A percentile compares a stretch with the other conserved stretches of the same genome.
phyloP scores from a whole-genome alignment of 2,329 filamentous ascomycete species.

The Leptographium flavum region DNA sequence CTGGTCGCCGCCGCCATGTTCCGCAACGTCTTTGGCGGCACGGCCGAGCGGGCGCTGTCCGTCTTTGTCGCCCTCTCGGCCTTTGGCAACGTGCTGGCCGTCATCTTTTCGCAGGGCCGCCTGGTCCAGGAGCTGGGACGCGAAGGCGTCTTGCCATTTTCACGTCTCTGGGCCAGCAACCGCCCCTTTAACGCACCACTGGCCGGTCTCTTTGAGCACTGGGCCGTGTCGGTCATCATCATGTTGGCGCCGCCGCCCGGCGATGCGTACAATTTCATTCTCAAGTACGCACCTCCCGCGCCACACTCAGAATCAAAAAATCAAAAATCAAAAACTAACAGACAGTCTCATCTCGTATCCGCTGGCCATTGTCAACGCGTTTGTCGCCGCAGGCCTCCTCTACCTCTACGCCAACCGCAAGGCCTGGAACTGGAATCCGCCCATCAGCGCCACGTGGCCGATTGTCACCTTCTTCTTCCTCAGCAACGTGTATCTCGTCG shows the following conservation, averaged over 20 bases:
- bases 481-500: conserved; percentile 45
- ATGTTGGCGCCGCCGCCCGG: conserved; percentile 54
- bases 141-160: conserved; percentile 52
- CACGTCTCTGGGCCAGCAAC: conserved; percentile 48
- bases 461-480: conserved; percentile 44
- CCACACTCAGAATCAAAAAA: not conserved
- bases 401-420: conserved; percentile 36
- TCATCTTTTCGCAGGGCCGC: conserved; percentile 55
- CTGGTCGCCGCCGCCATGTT: conserved; percentile 41
- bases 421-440: conserved; percentile 36
- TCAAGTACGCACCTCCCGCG: conserved; percentile 28
- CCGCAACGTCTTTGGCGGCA: conserved; percentile 37
- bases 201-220: conserved; percentile 48
- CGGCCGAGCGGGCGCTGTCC: conserved; percentile 43
- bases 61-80: conserved; percentile 55
- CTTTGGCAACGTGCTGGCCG: conserved; percentile 51
- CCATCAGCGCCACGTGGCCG: conserved; percentile 38
- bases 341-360: conserved; percentile 48
- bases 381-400: conserved; percentile 37
- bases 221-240: conserved; percentile 47
- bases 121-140: conserved; percentile 52
- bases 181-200: conserved; percentile 48
- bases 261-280: conserved; percentile 50
- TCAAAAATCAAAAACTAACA: conserved; percentile 2
- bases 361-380: conserved; percentile 41